These are phyloP conservation scores for Yamadazyma jaroonii DNA, from an alignment of 1,139 yeast genomes.

Conservation along the genomic window DNA sequence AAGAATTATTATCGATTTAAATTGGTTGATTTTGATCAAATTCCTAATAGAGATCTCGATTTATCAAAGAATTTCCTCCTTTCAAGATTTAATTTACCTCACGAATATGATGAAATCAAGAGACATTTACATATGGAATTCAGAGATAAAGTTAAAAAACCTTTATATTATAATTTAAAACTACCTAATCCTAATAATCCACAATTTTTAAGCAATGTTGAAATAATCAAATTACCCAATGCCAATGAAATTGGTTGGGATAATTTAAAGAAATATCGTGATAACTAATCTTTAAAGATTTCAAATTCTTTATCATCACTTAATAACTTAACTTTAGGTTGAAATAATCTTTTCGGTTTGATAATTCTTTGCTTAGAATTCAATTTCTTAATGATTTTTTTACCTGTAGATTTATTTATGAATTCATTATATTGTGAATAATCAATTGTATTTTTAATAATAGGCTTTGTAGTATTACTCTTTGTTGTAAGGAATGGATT, in stretches of 20 bases:
- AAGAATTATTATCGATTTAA: constrained; percentile 37
- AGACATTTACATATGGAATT: constrained; percentile 34
- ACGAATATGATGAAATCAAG: constrained; percentile 31
- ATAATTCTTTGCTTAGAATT: constrained; percentile 18
- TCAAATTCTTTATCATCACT: constrained; percentile 6
- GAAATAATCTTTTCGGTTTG: constrained; percentile 27
- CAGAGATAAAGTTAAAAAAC: constrained; percentile 32
- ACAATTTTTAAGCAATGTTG: constrained; percentile 36
- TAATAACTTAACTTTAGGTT: background rate
- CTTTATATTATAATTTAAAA: constrained; percentile 32
- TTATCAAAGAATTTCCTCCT: constrained; percentile 7
- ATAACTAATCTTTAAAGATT: constrained; percentile 17
- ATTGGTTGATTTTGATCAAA: constrained; percentile 39
- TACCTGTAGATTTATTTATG: constrained; percentile 25
- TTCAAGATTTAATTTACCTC: constrained; percentile 33
- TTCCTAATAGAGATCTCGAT: constrained; percentile 12
- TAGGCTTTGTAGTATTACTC: constrained; percentile 3
- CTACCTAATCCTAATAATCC: constrained; percentile 34
- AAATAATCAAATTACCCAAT: constrained; percentile 43
- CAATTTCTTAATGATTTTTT: constrained; percentile 20
- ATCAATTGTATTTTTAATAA: constrained; percentile 17
- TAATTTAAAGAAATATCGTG: constrained; percentile 36
- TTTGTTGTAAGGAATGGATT: constrained; percentile 16
- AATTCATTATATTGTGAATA: constrained; percentile 24
- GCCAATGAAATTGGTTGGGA: constrained; percentile 49